These are phyloP conservation scores for Globisporangium sylvaticum DNA, from an alignment of 352 stramenopile species.

Conservation along the genomic window DNA sequence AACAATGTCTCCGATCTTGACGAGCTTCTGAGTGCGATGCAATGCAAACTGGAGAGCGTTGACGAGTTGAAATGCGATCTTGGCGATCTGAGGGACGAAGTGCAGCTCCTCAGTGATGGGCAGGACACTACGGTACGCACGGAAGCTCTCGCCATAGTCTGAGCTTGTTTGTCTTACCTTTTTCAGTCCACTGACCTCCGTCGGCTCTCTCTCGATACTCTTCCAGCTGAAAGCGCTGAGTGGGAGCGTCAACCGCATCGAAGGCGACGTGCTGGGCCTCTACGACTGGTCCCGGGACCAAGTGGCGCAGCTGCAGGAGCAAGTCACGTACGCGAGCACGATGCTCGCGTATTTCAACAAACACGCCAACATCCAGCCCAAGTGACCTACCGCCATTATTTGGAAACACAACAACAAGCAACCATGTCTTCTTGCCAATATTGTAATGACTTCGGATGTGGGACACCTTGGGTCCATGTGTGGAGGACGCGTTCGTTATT, in stretches of 20 bases:
- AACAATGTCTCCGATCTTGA: background rate
- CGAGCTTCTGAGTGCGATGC: background rate
- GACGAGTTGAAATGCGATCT: slow-evolving; percentile 21
- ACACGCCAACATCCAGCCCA: slow-evolving; percentile 33
- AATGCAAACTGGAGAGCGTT: slow-evolving; percentile 20
- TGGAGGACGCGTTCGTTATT: no score
- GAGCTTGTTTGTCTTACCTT: background rate
- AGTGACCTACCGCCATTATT: background rate
- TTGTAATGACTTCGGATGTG: no score
- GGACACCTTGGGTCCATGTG: no score
- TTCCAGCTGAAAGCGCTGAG: slow-evolving; percentile 28
- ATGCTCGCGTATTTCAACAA: slow-evolving; percentile 28
- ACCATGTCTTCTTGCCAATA: background rate
- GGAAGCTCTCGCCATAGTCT: background rate
- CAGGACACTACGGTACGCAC: slow-evolving; percentile 16
- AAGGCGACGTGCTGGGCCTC: slow-evolving; percentile 44
- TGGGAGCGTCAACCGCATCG: slow-evolving; percentile 25
- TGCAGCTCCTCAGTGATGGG: slow-evolving; percentile 8
- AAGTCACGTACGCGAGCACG: slow-evolving; percentile 22
- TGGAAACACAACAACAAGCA: background rate
- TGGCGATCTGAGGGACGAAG: slow-evolving; percentile 18
- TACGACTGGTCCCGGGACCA: slow-evolving; percentile 62
- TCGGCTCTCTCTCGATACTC: background rate
- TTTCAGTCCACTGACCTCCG: background rate
- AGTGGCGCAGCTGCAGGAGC: slow-evolving; percentile 20